These are phyloP conservation scores for Chalaropsis thielavioides DNA, from an alignment of 2,329 filamentous ascomycete species.

Conservation along the genomic window DNA sequence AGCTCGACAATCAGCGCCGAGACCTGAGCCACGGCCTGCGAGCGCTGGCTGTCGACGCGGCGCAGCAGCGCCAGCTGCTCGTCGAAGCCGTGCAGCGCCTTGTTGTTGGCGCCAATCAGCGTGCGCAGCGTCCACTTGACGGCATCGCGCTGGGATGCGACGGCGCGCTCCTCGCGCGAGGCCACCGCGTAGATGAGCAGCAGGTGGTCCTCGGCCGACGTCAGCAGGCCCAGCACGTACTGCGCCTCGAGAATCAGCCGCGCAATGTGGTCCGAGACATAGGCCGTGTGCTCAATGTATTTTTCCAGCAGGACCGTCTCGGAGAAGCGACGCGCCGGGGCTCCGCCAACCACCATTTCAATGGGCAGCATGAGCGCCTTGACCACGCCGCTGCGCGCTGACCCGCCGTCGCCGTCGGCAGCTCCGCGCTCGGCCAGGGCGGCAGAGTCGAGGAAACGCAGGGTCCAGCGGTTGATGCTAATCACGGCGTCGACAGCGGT, in stretches of 20 bases:
- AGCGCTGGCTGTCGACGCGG: constrained; percentile 52
- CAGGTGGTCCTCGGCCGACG: constrained; percentile 54
- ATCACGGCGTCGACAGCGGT: constrained; percentile 61
- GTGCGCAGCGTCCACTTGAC: constrained; percentile 60
- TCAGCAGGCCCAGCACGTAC: constrained; percentile 49
- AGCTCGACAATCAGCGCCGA: constrained; percentile 55
- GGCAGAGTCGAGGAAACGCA: constrained; percentile 52
- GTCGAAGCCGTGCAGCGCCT: constrained; percentile 44
- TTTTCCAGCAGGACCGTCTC: constrained; percentile 53
- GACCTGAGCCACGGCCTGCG: constrained; percentile 53
- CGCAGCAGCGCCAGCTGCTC: constrained; percentile 49
- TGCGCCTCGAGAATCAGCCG: constrained; percentile 56
- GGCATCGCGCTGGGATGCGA: constrained; percentile 46
- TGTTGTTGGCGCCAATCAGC: constrained; percentile 54
- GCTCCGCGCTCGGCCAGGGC: constrained; percentile 24
- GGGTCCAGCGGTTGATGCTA: constrained; percentile 61
- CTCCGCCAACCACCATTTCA: constrained; percentile 9
- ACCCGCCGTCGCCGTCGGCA: constrained; percentile 29
- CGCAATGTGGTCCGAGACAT: constrained; percentile 55
- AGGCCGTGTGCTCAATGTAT: constrained; percentile 57
- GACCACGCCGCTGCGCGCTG: constrained; percentile 5
- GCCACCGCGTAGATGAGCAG: constrained; percentile 55
- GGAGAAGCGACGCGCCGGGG: constrained; percentile 26
- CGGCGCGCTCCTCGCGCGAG: constrained; percentile 44
- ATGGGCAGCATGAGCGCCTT: constrained; percentile 14